A percentile compares a stretch with the other conserved stretches of the same genome.
Evolutionary conservation across 192 early-diverging fungal species (phyloP).

Genomic region (Backusella macrospora): DNA sequence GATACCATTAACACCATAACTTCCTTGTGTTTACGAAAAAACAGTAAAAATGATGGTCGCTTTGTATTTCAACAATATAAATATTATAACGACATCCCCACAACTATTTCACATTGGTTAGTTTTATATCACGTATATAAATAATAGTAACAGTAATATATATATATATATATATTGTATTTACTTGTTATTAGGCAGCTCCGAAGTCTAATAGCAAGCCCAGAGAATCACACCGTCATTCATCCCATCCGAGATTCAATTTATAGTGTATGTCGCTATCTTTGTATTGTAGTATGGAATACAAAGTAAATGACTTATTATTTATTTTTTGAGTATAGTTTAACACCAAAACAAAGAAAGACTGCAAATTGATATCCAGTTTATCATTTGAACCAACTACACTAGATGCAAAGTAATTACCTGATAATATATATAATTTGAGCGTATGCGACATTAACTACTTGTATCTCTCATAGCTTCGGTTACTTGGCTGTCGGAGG

Average conservation of each 20-base stretch:
- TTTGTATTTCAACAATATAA: conserved; percentile 4
- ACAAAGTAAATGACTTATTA: background rate
- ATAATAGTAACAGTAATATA: too few relatives aligned
- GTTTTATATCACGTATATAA: too few relatives aligned
- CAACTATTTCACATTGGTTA: conserved; percentile 5
- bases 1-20: too few relatives aligned
- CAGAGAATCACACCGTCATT: background rate
- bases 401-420: background rate
- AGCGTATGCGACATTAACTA: background rate
- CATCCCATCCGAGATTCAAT: conserved; percentile 1
- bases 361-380: background rate
- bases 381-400: background rate
- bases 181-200: background rate
- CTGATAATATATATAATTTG: too few relatives aligned
- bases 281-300: background rate
- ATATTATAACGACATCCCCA: conserved; percentile 1
- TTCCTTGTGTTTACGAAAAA: too few relatives aligned
- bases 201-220: background rate
- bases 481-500: background rate
- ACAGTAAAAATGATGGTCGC: background rate
- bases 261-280: background rate
- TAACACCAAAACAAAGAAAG: conserved; percentile 3
- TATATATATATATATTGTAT: too few relatives aligned
- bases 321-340: background rate
- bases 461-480: background rate